Conservation (phyloP, 208 protist genomes). For the Leishmania mexicana region DNA sequence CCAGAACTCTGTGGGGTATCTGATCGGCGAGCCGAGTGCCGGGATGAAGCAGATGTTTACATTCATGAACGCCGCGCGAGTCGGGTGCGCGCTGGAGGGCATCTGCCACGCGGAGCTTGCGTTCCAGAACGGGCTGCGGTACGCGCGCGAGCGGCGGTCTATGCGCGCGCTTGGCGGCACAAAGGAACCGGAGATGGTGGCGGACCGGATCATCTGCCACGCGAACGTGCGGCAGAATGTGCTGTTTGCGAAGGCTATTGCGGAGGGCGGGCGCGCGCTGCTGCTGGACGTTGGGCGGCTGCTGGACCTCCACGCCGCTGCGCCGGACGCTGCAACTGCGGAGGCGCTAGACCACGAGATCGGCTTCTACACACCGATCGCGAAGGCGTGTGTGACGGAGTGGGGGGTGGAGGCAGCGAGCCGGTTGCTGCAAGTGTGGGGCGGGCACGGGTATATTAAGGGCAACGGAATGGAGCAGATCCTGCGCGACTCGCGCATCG, state of each 20-base stretch:
- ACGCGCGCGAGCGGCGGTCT: slow-evolving; percentile 76
- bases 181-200: slow-evolving; percentile 56
- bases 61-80: slow-evolving; percentile 87
- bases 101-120: slow-evolving; percentile 81
- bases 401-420: slow-evolving; percentile 72
- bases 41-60: slow-evolving; percentile 93
- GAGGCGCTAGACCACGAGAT: slow-evolving; percentile 67
- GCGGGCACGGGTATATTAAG: slow-evolving; percentile 83
- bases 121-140: slow-evolving; percentile 82
- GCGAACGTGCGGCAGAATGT: slow-evolving; percentile 84
- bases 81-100: slow-evolving; percentile 79
- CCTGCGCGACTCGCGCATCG: slow-evolving; percentile 73
- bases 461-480: slow-evolving; percentile 87
- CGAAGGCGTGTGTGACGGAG: slow-evolving; percentile 84
- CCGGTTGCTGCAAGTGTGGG: slow-evolving; percentile 71
- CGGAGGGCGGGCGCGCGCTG: slow-evolving; percentile 85
- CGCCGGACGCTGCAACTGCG: slow-evolving; percentile 25
- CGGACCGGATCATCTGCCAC: slow-evolving; percentile 75
- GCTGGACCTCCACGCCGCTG: slow-evolving; percentile 51
- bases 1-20: slow-evolving; percentile 79
- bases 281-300: slow-evolving; percentile 71
- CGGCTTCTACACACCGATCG: slow-evolving; percentile 88
- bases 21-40: slow-evolving; percentile 79
- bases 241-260: slow-evolving; percentile 80
- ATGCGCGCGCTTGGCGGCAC: slow-evolving; percentile 62